These are phyloP conservation scores for Bolboschoenoplectus hybrid DNA, from an alignment of 202 grass and related monocot species.

Conservation along the genomic window DNA sequence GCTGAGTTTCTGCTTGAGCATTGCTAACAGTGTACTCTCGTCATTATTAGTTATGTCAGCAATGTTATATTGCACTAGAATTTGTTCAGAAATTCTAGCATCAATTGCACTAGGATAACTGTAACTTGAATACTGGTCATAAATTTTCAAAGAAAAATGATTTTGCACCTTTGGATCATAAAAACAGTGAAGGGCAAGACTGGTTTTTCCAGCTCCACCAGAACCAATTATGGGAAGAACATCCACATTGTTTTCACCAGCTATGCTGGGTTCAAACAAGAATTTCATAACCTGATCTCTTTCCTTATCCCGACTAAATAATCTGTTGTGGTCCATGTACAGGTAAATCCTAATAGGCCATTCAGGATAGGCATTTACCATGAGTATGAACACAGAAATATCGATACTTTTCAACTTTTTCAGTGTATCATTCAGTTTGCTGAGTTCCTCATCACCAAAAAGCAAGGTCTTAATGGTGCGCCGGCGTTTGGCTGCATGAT, in stretches of 20 bases:
- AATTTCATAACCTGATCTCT: not conserved
- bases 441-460: not conserved
- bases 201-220: not conserved
- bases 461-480: not conserved
- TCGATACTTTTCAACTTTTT: not conserved
- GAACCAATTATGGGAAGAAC: conserved; percentile 1
- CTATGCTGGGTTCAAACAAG: not conserved
- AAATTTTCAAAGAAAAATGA: conserved; percentile 15
- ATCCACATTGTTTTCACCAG: not conserved
- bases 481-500: not conserved
- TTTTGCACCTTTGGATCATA: not conserved
- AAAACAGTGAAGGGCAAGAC: not conserved
- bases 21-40: not conserved
- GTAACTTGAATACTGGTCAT: not conserved
- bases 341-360: not conserved
- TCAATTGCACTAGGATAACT: not conserved
- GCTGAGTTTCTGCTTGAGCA: conserved; percentile 8
- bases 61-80: not conserved
- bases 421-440: not conserved
- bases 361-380: conserved; percentile 1
- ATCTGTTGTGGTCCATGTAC: not conserved
- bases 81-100: not conserved
- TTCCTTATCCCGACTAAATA: not conserved
- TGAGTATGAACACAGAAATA: not conserved
- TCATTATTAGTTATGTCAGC: not conserved